Evolutionary conservation across 129 eudicot species (phyloP).

Genomic region (Chrysanthemum seticuspe): DNA sequence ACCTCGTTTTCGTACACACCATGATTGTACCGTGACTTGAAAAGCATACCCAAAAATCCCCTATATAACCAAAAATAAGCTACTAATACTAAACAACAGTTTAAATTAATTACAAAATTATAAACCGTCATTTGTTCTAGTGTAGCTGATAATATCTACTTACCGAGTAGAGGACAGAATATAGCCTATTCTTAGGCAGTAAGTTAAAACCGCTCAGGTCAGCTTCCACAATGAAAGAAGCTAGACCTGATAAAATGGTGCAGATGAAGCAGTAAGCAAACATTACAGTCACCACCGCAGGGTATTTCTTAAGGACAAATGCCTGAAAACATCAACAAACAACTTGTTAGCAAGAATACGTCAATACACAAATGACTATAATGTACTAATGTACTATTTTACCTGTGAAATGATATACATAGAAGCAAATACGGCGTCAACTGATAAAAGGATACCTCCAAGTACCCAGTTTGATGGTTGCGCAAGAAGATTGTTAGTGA

Average conservation of each 20-base stretch:
- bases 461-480: conserved; percentile 58
- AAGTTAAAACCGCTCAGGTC: conserved; percentile 59
- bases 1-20: conserved; percentile 71
- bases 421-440: conserved; percentile 49
- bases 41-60: conserved; percentile 82
- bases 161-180: conserved; percentile 66
- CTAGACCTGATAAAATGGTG: conserved; percentile 50
- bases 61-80: conserved; percentile 29
- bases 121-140: background rate
- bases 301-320: conserved; percentile 50
- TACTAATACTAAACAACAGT: background rate
- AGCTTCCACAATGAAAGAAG: conserved; percentile 48
- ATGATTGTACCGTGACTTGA: conserved; percentile 59
- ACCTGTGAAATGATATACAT: conserved; percentile 63
- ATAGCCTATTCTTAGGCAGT: conserved; percentile 49
- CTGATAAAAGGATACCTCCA: conserved; percentile 65
- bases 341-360: conserved; percentile 7
- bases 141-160: conserved; percentile 3
- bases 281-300: conserved; percentile 58
- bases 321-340: conserved; percentile 49
- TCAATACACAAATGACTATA: background rate
- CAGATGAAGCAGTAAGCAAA: conserved; percentile 63
- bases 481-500: conserved; percentile 21
- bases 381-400: background rate
- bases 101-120: background rate